Evolutionary conservation across 139 green algal genomes (phyloP).

Genomic region (Chlorella sp.): DNA sequence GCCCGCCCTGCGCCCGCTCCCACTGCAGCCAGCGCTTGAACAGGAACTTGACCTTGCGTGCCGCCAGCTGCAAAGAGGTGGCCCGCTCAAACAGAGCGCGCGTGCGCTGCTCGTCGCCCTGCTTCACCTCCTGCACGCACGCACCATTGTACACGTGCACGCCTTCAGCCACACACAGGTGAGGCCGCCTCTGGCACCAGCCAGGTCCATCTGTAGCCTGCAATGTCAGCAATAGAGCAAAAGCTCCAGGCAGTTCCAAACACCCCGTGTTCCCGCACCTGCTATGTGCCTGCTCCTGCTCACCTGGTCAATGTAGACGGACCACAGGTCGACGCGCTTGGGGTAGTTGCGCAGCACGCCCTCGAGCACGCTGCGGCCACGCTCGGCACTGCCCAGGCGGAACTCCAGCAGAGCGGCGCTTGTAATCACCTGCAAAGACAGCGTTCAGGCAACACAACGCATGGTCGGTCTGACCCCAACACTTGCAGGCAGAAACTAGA

Average conservation of each 20-base stretch:
- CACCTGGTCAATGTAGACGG: constrained; percentile 92
- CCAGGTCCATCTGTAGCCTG: no score
- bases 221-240: no score
- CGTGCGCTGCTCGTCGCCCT: constrained; percentile 51
- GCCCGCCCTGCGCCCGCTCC: constrained; percentile 76
- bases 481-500: no score
- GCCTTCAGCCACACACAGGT: no score
- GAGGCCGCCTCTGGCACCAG: no score
- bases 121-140: constrained; percentile 69
- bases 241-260: no score
- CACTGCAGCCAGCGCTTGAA: constrained; percentile 90
- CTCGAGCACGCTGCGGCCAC: constrained; percentile 82
- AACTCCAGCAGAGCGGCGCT: constrained; percentile 79
- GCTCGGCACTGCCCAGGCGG: constrained; percentile 55
- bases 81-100: constrained; percentile 83
- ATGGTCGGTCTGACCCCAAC: no score
- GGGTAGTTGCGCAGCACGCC: constrained; percentile 87
- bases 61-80: constrained; percentile 70
- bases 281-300: background rate
- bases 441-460: no score
- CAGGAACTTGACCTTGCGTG: constrained; percentile 93
- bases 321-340: constrained; percentile 92
- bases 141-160: no score
- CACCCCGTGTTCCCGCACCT: no score
- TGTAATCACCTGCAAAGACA: constrained; percentile 4